Conservation (phyloP, 2,329 filamentous ascomycete genomes). For the Nemania abortiva region DNA sequence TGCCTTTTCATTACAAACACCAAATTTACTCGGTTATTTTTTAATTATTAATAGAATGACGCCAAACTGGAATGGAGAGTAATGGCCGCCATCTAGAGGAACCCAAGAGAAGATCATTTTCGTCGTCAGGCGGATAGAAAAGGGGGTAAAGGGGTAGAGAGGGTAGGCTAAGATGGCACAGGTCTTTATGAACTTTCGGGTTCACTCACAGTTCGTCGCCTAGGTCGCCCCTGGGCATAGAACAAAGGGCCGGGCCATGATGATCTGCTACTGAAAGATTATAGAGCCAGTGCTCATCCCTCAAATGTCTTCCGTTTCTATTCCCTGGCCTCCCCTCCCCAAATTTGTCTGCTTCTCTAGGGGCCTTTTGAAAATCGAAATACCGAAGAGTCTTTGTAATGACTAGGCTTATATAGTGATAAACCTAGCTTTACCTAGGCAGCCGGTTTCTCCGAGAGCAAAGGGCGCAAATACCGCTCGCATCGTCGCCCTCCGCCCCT, state of each 20-base stretch:
- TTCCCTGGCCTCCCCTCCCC: background rate
- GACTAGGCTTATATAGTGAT: no score
- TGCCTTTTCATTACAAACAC: no score
- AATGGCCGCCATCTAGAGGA: no score
- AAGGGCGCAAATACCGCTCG: constrained; percentile 2
- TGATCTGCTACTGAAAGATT: constrained; percentile 1
- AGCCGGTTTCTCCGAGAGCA: background rate
- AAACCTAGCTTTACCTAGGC: no score
- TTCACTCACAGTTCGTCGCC: background rate
- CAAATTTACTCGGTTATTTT: no score
- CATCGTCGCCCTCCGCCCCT: background rate
- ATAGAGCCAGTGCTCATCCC: background rate
- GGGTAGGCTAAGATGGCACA: no score
- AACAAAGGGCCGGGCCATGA: background rate
- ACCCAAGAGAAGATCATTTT: no score
- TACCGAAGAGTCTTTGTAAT: constrained; percentile 10
- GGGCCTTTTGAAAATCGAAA: constrained; percentile 1
- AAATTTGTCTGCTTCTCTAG: background rate
- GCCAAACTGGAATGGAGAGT: no score
- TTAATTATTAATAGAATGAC: no score
- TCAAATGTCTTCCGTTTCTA: background rate
- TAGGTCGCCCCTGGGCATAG: background rate
- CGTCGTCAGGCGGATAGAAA: no score
- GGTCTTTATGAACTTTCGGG: background rate
- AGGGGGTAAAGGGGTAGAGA: no score